Conservation (phyloP, 192 early-diverging fungal genomes). For the Jimgerdemannia flammicorona region DNA sequence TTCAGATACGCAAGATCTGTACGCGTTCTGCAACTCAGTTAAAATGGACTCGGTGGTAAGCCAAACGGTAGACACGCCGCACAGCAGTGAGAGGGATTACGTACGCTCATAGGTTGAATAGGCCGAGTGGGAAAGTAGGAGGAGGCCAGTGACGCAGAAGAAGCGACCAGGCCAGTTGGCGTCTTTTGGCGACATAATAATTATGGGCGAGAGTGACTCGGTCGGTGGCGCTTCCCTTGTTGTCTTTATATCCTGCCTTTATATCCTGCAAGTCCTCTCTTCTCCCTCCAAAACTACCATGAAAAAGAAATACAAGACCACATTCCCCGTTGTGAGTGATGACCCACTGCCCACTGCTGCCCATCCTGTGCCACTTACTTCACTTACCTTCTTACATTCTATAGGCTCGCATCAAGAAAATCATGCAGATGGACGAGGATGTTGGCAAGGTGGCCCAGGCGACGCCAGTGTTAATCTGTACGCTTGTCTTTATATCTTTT, state of each 20-base stretch:
- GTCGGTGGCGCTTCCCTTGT: no score
- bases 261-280: no score
- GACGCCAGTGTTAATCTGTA: conserved; percentile 93
- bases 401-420: conserved; percentile 98
- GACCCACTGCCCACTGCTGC: background rate
- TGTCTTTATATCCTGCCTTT: no score
- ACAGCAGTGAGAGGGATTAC: background rate
- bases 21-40: background rate
- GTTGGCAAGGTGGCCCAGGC: conserved; percentile 98
- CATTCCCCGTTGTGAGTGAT: background rate
- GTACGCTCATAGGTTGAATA: conserved; percentile 56
- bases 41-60: no score
- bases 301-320: background rate
- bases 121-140: conserved; percentile 46
- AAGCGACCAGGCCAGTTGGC: conserved; percentile 18
- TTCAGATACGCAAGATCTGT: conserved; percentile 52
- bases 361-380: background rate
- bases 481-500: conserved; percentile 16
- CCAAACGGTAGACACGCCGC: background rate
- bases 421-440: conserved; percentile 99
- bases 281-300: background rate
- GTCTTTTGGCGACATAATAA: no score
- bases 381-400: no score
- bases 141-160: conserved; percentile 30
- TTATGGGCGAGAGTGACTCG: no score